Percentiles rank a stretch among this genome's conserved stretches.
Evolutionary conservation across 2,329 filamentous ascomycete species (phyloP).

Genomic region (Calonectria pseudoreteaudii): DNA sequence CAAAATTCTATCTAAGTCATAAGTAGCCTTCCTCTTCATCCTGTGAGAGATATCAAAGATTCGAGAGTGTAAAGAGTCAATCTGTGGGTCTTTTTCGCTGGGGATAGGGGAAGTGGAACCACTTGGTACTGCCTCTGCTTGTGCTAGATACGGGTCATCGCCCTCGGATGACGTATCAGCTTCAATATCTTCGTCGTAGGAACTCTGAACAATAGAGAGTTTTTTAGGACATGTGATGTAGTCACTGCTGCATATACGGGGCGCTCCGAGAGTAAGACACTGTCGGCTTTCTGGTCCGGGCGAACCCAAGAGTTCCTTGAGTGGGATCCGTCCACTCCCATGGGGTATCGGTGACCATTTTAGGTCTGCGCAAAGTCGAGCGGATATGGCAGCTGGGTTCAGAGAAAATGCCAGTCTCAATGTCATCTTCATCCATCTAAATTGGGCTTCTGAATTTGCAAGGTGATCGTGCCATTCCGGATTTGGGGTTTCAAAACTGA

Average conservation of each 20-base stretch:
- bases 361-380: conserved; percentile 31
- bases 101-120: background rate
- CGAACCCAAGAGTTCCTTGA: conserved; percentile 30
- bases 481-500: conserved; percentile 41
- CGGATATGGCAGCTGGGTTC: background rate
- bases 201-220: conserved; percentile 26
- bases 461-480: conserved; percentile 38
- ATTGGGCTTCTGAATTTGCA: conserved; percentile 38
- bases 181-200: conserved; percentile 40
- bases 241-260: conserved; percentile 30
- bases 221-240: conserved; percentile 19
- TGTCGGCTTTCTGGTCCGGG: conserved; percentile 13
- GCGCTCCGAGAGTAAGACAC: conserved; percentile 24
- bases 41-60: background rate
- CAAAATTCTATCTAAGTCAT: conserved; percentile 16
- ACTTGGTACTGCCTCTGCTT: background rate
- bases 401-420: conserved; percentile 16
- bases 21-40: conserved; percentile 8
- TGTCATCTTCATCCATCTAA: conserved; percentile 38
- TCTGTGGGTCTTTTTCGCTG: background rate
- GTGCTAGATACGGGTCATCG: no score
- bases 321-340: conserved; percentile 2
- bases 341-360: conserved; percentile 41
- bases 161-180: background rate
- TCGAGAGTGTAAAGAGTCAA: conserved; percentile 13